A percentile compares a stretch with the other conserved stretches of the same genome.
These are phyloP conservation scores for Poa annua DNA, from an alignment of 176 grass and related monocot genomes.

Conservation along the genomic window DNA sequence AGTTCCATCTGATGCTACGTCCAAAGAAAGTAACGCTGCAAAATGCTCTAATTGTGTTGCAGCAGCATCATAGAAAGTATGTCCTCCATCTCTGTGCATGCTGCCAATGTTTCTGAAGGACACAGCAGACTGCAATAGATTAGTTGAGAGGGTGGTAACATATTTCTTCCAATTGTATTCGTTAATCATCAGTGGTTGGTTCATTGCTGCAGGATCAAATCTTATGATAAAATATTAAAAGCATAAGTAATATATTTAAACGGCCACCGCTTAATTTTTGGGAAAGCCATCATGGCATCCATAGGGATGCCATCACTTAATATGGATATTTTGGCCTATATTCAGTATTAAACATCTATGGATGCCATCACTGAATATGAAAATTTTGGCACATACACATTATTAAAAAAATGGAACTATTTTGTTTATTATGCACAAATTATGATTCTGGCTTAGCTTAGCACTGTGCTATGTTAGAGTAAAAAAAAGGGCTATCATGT, in stretches of 20 bases:
- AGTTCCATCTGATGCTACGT: constrained; percentile 35
- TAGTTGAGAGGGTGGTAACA: not conserved
- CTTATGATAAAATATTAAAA: not conserved
- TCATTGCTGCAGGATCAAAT: not conserved
- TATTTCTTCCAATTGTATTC: not conserved
- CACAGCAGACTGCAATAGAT: not conserved
- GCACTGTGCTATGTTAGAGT: not conserved
- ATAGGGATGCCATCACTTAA: not conserved
- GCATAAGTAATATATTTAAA: not conserved
- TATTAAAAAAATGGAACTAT: not conserved
- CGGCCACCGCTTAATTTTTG: not conserved
- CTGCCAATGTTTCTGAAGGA: constrained; percentile 8
- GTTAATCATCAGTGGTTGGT: not conserved
- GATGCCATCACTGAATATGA: not conserved
- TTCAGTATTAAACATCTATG: not conserved
- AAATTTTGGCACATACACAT: not conserved
- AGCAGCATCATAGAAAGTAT: constrained; percentile 10
- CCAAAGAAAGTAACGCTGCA: constrained; percentile 21
- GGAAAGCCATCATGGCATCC: not conserved
- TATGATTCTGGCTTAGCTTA: not conserved
- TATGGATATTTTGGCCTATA: not conserved
- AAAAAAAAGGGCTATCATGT: not conserved
- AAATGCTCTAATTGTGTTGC: constrained; percentile 27
- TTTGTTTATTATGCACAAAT: not conserved
- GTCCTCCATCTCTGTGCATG: not conserved